A percentile compares a stretch with the other conserved stretches of the same genome.
phyloP scores from a whole-genome alignment of 306 rosid genomes.

The Dicorynia guianensis region DNA sequence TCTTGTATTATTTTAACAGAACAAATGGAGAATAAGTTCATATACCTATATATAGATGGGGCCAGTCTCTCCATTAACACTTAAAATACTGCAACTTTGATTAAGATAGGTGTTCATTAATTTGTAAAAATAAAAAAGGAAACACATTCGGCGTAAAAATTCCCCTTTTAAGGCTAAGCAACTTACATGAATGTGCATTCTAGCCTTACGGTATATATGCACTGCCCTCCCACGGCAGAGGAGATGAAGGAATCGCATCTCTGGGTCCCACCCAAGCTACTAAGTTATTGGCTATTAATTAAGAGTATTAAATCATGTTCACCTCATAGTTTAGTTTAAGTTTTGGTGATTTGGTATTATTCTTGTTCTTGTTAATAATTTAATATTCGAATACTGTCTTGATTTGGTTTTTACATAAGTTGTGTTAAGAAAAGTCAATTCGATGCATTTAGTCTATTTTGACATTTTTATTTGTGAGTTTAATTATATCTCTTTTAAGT shows the following conservation, averaged over 20 bases:
- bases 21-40: slow-evolving; percentile 60
- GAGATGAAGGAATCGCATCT: neutral
- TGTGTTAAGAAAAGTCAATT: no score
- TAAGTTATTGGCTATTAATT: no score
- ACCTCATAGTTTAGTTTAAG: no score
- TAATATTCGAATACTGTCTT: no score
- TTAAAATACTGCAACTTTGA: slow-evolving; percentile 32
- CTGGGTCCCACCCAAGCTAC: neutral
- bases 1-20: slow-evolving; percentile 37
- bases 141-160: slow-evolving; percentile 17
- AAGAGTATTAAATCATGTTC: no score
- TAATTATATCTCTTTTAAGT: no score
- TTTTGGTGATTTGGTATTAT: no score
- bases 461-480: no score
- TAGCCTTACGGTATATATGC: neutral
- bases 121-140: slow-evolving; percentile 20
- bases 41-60: neutral
- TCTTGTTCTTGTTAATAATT: no score
- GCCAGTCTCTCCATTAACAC: slow-evolving; percentile 3
- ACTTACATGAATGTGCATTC: slow-evolving; percentile 8
- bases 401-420: no score
- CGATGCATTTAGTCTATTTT: no score
- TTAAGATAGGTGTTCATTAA: slow-evolving; percentile 28
- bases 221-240: slow-evolving; percentile 7
- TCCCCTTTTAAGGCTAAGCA: slow-evolving; percentile 36